Conservation (phyloP, 345 rosid genomes). For the Capsella bursapastoris region DNA sequence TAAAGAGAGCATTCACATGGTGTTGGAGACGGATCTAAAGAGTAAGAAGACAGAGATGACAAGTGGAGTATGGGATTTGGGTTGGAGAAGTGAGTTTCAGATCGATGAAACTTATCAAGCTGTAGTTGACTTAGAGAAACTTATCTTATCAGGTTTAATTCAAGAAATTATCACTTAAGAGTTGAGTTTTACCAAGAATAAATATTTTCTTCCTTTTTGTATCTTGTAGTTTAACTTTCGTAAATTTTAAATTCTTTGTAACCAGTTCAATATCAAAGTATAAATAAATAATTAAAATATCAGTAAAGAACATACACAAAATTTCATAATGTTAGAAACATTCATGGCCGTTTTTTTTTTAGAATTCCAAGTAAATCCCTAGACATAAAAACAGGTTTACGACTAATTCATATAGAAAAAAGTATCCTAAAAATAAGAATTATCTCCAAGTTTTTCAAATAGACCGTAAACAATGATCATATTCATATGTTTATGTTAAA, state of each 20-base stretch:
- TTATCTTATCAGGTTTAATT: slow-evolving; percentile 56
- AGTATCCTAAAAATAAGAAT: too few species aligned
- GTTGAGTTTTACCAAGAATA: neutral
- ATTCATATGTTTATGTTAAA: too few species aligned
- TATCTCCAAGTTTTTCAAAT: too few species aligned
- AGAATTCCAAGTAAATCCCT: too few species aligned
- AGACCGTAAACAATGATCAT: too few species aligned
- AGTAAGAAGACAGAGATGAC: slow-evolving; percentile 51
- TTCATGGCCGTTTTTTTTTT: too few species aligned
- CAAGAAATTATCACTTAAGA: slow-evolving; percentile 54
- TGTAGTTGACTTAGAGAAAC: slow-evolving; percentile 63
- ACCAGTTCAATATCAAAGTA: slow-evolving; percentile 17
- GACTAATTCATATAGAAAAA: too few species aligned
- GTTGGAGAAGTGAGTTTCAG: slow-evolving; percentile 72
- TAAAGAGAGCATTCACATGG: slow-evolving; percentile 46
- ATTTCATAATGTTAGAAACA: neutral
- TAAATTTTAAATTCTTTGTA: slow-evolving; percentile 15
- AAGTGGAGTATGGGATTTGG: slow-evolving; percentile 73
- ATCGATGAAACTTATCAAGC: slow-evolving; percentile 57
- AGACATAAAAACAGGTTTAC: too few species aligned
- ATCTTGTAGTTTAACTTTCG: neutral
- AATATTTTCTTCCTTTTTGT: neutral
- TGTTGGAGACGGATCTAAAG: slow-evolving; percentile 62
- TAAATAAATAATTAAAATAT: slow-evolving; percentile 11
- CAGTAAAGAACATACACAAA: neutral